Evolutionary conservation across 1,284 basidiomycete species (phyloP).

Genomic region (Ustilago tritici): DNA sequence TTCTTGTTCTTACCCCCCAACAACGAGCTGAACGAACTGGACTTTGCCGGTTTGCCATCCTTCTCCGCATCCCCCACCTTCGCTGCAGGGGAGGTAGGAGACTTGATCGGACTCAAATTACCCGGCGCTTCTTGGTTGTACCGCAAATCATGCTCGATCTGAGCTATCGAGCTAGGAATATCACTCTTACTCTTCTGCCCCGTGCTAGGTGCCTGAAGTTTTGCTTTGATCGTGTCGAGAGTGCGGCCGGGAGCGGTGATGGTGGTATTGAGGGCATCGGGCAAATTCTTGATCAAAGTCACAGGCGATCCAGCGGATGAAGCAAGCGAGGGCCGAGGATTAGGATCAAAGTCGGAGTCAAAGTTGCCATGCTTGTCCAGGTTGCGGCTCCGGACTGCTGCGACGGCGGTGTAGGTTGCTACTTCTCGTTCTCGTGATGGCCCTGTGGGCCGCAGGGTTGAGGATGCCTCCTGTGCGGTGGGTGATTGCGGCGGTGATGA

Average conservation of each 20-base stretch:
- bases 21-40: conserved; percentile 21
- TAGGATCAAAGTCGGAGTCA: conserved; percentile 18
- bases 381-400: conserved; percentile 17
- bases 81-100: background rate
- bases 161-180: conserved; percentile 17
- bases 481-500: conserved; percentile 13
- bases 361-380: conserved; percentile 25
- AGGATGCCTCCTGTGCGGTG: conserved; percentile 23
- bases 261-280: conserved; percentile 31
- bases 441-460: conserved; percentile 13
- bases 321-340: conserved; percentile 5
- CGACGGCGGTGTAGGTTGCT: conserved; percentile 33
- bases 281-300: conserved; percentile 27
- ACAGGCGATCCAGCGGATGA: conserved; percentile 16
- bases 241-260: conserved; percentile 27
- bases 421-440: conserved; percentile 16
- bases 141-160: conserved; percentile 30
- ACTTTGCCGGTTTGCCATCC: background rate
- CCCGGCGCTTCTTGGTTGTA: conserved; percentile 30
- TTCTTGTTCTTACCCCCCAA: conserved; percentile 9
- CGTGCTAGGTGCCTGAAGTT: conserved; percentile 35
- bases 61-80: background rate
- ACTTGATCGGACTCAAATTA: conserved; percentile 6
- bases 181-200: conserved; percentile 42
- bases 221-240: conserved; percentile 34